phyloP scores from a whole-genome alignment of 2,329 filamentous ascomycete species.

The Aspergillus sclerotialis region DNA sequence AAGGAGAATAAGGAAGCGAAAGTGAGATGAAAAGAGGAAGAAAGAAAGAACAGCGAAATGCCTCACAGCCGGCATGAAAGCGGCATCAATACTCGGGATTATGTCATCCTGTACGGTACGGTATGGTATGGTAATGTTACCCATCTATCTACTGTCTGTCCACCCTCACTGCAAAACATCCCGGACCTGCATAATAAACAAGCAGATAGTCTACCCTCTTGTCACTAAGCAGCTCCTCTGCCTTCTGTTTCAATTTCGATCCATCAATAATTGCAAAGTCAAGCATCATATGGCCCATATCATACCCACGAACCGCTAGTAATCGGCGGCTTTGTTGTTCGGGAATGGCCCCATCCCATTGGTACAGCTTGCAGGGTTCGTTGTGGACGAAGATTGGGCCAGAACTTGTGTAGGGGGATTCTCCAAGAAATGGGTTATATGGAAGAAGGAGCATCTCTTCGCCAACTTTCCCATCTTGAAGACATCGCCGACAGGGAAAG shows the following conservation, averaged over 20 bases:
- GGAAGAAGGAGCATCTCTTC: slow-evolving; percentile 3
- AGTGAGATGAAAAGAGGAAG: background rate
- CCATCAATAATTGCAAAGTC: slow-evolving; percentile 2
- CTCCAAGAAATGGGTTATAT: slow-evolving; percentile 1
- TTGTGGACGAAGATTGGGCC: slow-evolving; percentile 2
- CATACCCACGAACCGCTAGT: slow-evolving; percentile 1
- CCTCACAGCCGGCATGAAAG: too few species aligned
- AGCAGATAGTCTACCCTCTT: slow-evolving; percentile 1
- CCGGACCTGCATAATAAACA: slow-evolving; percentile 3
- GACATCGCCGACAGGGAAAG: slow-evolving; percentile 3
- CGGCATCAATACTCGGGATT: too few species aligned
- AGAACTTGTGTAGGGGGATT: slow-evolving; percentile 1
- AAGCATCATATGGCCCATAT: slow-evolving; percentile 1
- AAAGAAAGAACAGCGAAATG: slow-evolving; percentile 5
- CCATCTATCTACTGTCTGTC: background rate
- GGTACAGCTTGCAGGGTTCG: background rate
- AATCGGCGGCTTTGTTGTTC: slow-evolving; percentile 3
- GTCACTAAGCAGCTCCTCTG: slow-evolving; percentile 1
- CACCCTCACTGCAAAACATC: slow-evolving; percentile 4
- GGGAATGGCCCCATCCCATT: slow-evolving; percentile 1
- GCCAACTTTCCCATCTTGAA: background rate
- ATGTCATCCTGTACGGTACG: background rate
- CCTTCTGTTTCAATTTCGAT: background rate
- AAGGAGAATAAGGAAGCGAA: slow-evolving; percentile 2
- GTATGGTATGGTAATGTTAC: background rate